Evolutionary conservation across 192 early-diverging fungal genomes (phyloP).

Genomic region (Coemansia sp.): DNA sequence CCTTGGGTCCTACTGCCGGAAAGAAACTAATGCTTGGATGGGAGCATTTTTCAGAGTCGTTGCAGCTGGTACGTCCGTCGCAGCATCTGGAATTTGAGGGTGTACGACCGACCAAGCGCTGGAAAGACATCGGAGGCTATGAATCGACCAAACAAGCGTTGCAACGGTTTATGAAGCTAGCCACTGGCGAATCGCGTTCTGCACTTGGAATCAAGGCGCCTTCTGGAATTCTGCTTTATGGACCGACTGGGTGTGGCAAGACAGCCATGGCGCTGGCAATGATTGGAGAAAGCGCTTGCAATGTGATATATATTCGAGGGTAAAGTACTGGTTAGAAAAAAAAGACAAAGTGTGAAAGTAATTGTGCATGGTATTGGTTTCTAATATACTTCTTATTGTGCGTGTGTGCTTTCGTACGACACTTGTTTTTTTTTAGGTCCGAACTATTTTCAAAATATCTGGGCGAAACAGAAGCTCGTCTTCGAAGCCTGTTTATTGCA

Average conservation of each 20-base stretch:
- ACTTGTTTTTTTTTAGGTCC: slow-evolving; percentile 21
- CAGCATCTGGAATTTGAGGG: slow-evolving; percentile 65
- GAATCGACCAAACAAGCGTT: slow-evolving; percentile 58
- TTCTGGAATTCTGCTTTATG: slow-evolving; percentile 84
- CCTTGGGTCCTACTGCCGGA: background rate
- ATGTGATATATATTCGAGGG: slow-evolving; percentile 83
- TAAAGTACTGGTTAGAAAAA: slow-evolving; percentile 34
- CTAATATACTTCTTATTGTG: background rate
- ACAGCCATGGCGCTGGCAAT: slow-evolving; percentile 80
- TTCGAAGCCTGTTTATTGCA: slow-evolving; percentile 81
- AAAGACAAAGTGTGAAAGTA: slow-evolving; percentile 32
- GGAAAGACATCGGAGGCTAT: slow-evolving; percentile 79
- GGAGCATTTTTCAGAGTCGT: slow-evolving; percentile 40
- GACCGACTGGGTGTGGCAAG: slow-evolving; percentile 94
- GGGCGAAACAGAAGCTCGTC: slow-evolving; percentile 82
- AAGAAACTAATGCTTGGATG: slow-evolving; percentile 8
- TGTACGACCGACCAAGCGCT: slow-evolving; percentile 52
- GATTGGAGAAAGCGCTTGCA: slow-evolving; percentile 72
- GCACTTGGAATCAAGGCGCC: slow-evolving; percentile 72
- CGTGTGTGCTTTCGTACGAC: background rate
- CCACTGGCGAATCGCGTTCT: slow-evolving; percentile 56
- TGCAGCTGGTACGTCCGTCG: slow-evolving; percentile 63
- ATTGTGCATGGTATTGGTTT: background rate
- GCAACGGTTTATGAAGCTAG: slow-evolving; percentile 59
- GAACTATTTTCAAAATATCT: slow-evolving; percentile 96